Base-by-base conservation (phyloP, 441 rosid species). In the Raphanus hybrid region DNA sequence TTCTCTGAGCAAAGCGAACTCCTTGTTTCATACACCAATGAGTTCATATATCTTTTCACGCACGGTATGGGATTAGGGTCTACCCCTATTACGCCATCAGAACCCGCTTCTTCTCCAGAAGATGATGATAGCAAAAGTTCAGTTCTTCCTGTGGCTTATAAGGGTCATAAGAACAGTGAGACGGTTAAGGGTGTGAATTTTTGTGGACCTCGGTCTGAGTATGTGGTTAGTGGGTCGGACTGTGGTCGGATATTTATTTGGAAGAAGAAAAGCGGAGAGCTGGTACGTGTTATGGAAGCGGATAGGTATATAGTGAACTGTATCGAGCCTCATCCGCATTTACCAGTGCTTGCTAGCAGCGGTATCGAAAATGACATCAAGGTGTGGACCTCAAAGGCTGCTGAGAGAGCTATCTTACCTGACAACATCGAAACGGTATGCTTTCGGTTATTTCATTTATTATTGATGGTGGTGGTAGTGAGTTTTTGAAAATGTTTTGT, bases 171-270 rank as follows among this genome's bases (percentile, higher is more conserved):
- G 70, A 95, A 95, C 81, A 35, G 39, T 80, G 87, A 87, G 79
- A 93, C 97, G 0, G 91, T 95, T 55, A 95, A 95, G 73, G 97
- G 95, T 54, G 98, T 92, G 48, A 88, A 79, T 74, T 95, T 93
- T 76, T 92, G 83, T 64, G 99, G 99, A 80, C 97, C 97, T 3
- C 72, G 82, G 75, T 88, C 90, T 41, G 94, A 93, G 75, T 95
- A 91, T 83, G 98, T 93, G 81, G 87, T 86, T 78, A 95, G 97
- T 15, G 97, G 98, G 9, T 95, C 99, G 34, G 97, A 95, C 78
- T 95, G 99, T 80, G 99, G 99, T 18, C 82, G 94, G 69, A 87
- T 93, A 67, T 95, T 93, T 80, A 89, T 93, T 43, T 95, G 99
- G 99, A 90, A 79, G 87, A 95, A 89, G 73, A 90, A 87, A 76